Conservation (phyloP, 2,329 filamentous ascomycete species). For the Metarhizium brunneum region DNA sequence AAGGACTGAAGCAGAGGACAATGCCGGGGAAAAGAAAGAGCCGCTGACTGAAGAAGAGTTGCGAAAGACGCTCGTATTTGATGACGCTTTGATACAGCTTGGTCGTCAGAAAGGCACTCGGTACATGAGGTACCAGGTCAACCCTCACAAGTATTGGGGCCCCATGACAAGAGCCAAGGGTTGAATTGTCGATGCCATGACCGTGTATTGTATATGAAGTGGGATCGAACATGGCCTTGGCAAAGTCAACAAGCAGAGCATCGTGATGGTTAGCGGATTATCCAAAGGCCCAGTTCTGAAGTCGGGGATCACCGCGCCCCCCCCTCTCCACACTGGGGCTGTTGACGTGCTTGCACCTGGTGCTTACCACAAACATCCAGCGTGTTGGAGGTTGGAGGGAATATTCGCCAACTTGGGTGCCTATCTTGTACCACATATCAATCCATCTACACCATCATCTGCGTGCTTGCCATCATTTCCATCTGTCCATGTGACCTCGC, state of each 20-base stretch:
- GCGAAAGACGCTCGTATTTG: constrained; percentile 58
- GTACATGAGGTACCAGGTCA: constrained; percentile 79
- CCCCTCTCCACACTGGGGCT: not conserved
- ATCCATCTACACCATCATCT: not conserved
- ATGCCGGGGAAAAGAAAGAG: constrained; percentile 12
- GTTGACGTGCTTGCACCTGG: not conserved
- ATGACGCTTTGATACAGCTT: constrained; percentile 66
- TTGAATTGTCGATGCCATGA: not conserved
- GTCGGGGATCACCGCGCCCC: not conserved
- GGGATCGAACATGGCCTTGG: not conserved
- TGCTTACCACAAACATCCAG: too few relatives aligned
- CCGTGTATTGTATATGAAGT: too few relatives aligned
- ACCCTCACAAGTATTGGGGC: constrained; percentile 90
- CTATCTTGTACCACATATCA: not conserved
- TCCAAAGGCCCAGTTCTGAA: not conserved
- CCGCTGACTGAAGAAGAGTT: constrained; percentile 26
- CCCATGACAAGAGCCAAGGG: constrained; percentile 56
- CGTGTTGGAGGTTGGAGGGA: not conserved
- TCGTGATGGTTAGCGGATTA: not conserved
- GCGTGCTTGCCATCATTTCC: not conserved
- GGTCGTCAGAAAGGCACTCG: constrained; percentile 60
- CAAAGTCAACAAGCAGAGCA: not conserved
- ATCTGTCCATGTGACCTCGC: not conserved
- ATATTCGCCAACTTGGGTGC: not conserved
- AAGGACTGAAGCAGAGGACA: constrained; percentile 11